Evolutionary conservation across 257 asterid species (phyloP).

Genomic region (Salvia miltiorrhiza): DNA sequence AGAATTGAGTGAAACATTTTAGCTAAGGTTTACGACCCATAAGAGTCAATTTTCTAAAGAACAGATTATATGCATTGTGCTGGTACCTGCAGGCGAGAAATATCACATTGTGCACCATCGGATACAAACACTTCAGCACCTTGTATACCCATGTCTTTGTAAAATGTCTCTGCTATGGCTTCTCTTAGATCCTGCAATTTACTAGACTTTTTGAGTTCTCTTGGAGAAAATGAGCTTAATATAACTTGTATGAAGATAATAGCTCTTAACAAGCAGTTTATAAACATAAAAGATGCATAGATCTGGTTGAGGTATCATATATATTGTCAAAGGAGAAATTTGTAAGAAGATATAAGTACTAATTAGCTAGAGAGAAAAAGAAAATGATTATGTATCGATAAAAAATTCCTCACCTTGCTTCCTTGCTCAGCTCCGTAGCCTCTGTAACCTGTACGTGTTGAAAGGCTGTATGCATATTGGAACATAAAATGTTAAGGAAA

Average conservation of each 20-base stretch:
- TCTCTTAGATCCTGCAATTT: constrained; percentile 55
- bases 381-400: neutral
- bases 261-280: neutral
- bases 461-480: constrained; percentile 68
- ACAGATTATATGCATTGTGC: neutral
- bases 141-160: constrained; percentile 45
- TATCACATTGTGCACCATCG: constrained; percentile 89
- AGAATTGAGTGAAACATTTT: neutral
- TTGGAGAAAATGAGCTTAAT: neutral
- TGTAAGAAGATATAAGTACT: neutral
- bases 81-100: constrained; percentile 78
- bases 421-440: constrained; percentile 94
- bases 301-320: neutral
- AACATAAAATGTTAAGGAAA: constrained; percentile 1
- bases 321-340: neutral
- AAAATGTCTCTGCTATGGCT: constrained; percentile 57
- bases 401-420: constrained; percentile 45
- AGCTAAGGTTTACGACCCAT: neutral
- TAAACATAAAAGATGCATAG: neutral
- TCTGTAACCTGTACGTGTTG: constrained; percentile 67
- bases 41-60: neutral
- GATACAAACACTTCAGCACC: constrained; percentile 72
- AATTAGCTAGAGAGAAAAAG: neutral
- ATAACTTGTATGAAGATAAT: neutral
- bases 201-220: neutral